Evolutionary conservation across 108 stramenopile species (phyloP), one percentile per base, ranked within the genome.

Genomic region (Nannochloropsis salina): DNA sequence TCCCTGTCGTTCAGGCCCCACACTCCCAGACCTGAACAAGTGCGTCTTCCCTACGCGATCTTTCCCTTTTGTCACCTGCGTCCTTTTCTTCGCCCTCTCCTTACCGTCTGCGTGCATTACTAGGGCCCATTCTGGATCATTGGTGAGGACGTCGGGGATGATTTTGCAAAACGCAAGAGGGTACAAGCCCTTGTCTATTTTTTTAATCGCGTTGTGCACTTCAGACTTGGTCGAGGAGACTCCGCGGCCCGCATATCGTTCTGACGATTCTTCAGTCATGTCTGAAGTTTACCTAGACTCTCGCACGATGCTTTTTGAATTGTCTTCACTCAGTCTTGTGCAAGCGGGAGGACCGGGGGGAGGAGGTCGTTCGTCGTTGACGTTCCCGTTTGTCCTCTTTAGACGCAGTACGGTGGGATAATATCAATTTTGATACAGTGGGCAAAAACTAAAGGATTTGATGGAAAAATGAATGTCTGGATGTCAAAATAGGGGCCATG

Each of bases 41-140:
- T 31, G 31, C n/a, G 61, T 6, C n/a, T 74, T n/a, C 3, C 20
- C 61, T 74, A n/a, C 1, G 1, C 15, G 10, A 10, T 15, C 47
- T 51, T 15, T 15, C 47, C n/a, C 61, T n/a, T n/a, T 74, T n/a
- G n/a, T 74, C 6, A 4, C 61, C 4, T 6, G 20, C 6, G 15
- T 74, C 8, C 6, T 74, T 6, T n/a, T 31, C 2, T 8, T 8
- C 61, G 20, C 61, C 61, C 15, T n/a, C 15, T 6, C 8, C 61
- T n/a, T 74, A 74, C 61, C 85, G 82, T 86, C 85, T 11, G 85
- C 85, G 82, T 86, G 85, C 85, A 86, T 86, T 22, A 86, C 81
- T 22, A 86, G 81, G 5, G 81, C 85, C n/a, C 81, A 82, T 41
- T 86, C 85, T 20, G 43, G 43, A 11, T 74, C 61, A 2, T 74